Conservation (phyloP, 23 red algal genomes). For the Gracilaria gracilis region DNA sequence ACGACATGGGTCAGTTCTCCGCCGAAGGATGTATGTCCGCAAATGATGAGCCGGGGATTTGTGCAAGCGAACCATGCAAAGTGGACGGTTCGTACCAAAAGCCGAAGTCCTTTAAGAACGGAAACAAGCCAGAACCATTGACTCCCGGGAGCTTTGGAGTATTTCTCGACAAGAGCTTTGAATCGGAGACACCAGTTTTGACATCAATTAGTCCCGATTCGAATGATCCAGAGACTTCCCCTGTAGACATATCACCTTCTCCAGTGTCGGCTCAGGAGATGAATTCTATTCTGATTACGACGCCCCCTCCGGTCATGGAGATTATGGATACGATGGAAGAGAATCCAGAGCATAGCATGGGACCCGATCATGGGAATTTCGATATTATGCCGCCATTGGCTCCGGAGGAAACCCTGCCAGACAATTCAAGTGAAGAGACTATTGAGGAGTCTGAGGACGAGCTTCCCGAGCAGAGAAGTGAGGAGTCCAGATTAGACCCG, state of each 20-base stretch:
- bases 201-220: not conserved
- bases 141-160: conserved; percentile 39
- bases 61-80: conserved; percentile 59
- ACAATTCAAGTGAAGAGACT: not conserved
- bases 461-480: too few species aligned
- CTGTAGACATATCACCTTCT: not conserved
- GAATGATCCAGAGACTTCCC: not conserved
- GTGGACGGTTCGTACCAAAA: conserved; percentile 28
- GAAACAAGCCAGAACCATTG: conserved; percentile 1
- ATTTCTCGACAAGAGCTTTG: not conserved
- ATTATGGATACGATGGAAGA: not conserved
- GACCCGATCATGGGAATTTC: not conserved
- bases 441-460: not conserved
- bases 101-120: conserved; percentile 49
- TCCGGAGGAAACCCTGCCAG: too few species aligned
- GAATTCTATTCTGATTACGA: not conserved
- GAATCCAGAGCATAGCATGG: not conserved
- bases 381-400: not conserved
- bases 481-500: too few species aligned
- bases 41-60: conserved; percentile 45
- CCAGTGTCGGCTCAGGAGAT: not conserved
- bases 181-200: not conserved
- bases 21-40: conserved; percentile 61
- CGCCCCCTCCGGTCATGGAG: not conserved
- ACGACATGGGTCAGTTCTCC: conserved; percentile 54